Conservation (phyloP, 805 yeast genomes). For the Barnettozyma wickerhamii region DNA sequence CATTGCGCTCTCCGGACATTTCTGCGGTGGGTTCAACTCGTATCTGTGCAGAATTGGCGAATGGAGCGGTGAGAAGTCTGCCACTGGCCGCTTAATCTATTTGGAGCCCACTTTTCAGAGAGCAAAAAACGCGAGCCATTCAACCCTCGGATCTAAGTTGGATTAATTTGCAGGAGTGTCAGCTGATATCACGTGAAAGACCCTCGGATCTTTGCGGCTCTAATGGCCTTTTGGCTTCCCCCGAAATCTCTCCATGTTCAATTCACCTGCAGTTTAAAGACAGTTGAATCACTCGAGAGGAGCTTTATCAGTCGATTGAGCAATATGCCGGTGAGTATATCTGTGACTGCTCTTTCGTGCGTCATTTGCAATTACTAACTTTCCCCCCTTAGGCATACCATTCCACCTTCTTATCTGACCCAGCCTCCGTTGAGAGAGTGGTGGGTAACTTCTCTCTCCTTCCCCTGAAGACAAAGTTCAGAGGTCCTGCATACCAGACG, state of each 20-base stretch:
- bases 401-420: slow-evolving; percentile 70
- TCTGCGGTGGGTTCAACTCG: too few relatives aligned
- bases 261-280: too few relatives aligned
- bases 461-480: slow-evolving; percentile 76
- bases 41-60: too few relatives aligned
- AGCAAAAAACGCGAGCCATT: slow-evolving; percentile 6
- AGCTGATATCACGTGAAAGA: background rate
- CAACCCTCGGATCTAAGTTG: too few relatives aligned
- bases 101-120: too few relatives aligned
- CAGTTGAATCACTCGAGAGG: too few relatives aligned
- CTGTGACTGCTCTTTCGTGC: background rate
- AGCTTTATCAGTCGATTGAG: too few relatives aligned
- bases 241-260: slow-evolving; percentile 11
- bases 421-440: slow-evolving; percentile 49
- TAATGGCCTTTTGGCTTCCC: too few relatives aligned
- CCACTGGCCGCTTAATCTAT: too few relatives aligned
- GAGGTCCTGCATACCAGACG: slow-evolving; percentile 89
- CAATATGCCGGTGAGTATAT: slow-evolving; percentile 15
- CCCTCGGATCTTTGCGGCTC: too few relatives aligned
- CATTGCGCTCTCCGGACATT: slow-evolving; percentile 11
- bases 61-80: too few relatives aligned
- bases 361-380: background rate
- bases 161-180: background rate
- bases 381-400: slow-evolving; percentile 53
- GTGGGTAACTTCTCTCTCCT: slow-evolving; percentile 79